Evolutionary conservation across 306 rosid species (phyloP), one percentile per base, ranked within the genome.

Genomic region (Mimosa pudica): DNA sequence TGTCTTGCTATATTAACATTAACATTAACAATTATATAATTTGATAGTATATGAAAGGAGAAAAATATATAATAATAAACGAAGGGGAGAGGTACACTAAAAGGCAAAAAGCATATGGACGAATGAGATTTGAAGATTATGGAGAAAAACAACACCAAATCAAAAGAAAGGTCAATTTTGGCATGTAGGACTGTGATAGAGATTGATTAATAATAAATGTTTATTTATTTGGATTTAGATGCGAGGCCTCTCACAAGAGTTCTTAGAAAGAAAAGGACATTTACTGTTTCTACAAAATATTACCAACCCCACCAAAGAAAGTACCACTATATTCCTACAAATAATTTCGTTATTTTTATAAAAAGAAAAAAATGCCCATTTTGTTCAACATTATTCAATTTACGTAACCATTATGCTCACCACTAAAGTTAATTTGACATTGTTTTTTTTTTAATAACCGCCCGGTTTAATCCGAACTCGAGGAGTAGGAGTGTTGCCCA

Each of bases 151-250:
- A 24, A 24, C 30, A 24, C 30, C 30, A 60, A 24, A 3, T 2
- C 38, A 60, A 60, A 60, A 16, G 36, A 67, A 77, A 66, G 20
- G 65, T 77, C 51, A 66, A n/a, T 36, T 35, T 36, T 20, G 14
- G 44, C n/a, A 9, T 2, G 24, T 60, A 60, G 2, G 16, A 18
- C 0, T 20, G 6, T 58, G 64, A 58, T 8, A 16, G 24, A n/a
- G 41, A 75, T 30, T 62, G 17, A 14, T 60, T 20, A 16, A 7
- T 12, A 48, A 44, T 0, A 52, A 45, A 75, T 44, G 47, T 54
- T 13, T 4, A 6, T 54, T 60, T 7, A 41, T 44, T 6, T 20
- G 8, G 0, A 18, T 70, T 6, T 20, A n/a, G 0, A 18, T 70
- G 33, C 6, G 6, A 47, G 11, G 41, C 2, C 0, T 2, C 18